A percentile compares a stretch with the other conserved stretches of the same genome.
Conservation (phyloP, 768 basidiomycete genomes). For the Dentipellis sp. region DNA sequence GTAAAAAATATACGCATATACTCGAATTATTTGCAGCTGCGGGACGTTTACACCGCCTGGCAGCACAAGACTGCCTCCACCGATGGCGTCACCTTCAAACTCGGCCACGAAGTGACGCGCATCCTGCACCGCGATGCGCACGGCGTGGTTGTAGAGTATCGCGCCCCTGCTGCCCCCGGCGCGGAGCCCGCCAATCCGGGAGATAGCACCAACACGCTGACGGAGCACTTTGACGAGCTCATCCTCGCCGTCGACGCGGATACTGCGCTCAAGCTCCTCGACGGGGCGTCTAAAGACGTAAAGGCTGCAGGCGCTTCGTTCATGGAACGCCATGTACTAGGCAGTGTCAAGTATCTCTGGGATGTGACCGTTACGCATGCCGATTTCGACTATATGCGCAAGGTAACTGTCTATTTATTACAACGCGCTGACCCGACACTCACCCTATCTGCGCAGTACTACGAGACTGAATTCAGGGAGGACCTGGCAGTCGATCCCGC, state of each 20-base stretch:
- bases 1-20: neutral
- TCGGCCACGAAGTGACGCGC: slow-evolving; percentile 18
- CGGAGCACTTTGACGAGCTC: slow-evolving; percentile 33
- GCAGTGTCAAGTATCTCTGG: slow-evolving; percentile 35
- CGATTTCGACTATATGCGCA: slow-evolving; percentile 36
- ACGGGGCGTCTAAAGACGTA: slow-evolving; percentile 4
- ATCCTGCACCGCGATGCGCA: slow-evolving; percentile 14
- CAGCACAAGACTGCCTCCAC: slow-evolving; percentile 15
- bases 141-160: slow-evolving; percentile 18
- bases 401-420: slow-evolving; percentile 19
- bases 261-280: slow-evolving; percentile 32
- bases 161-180: slow-evolving; percentile 4
- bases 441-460: slow-evolving; percentile 22
- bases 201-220: neutral
- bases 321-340: slow-evolving; percentile 31
- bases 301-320: slow-evolving; percentile 23
- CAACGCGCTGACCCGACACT: neutral
- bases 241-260: slow-evolving; percentile 36
- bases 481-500: slow-evolving; percentile 17
- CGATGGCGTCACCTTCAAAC: slow-evolving; percentile 20
- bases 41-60: slow-evolving; percentile 25
- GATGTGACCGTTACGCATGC: slow-evolving; percentile 44
- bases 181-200: neutral
- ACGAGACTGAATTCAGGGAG: slow-evolving; percentile 29
- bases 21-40: slow-evolving; percentile 10